Conservation (phyloP, 768 basidiomycete species). For the Hydnum rufescens region DNA sequence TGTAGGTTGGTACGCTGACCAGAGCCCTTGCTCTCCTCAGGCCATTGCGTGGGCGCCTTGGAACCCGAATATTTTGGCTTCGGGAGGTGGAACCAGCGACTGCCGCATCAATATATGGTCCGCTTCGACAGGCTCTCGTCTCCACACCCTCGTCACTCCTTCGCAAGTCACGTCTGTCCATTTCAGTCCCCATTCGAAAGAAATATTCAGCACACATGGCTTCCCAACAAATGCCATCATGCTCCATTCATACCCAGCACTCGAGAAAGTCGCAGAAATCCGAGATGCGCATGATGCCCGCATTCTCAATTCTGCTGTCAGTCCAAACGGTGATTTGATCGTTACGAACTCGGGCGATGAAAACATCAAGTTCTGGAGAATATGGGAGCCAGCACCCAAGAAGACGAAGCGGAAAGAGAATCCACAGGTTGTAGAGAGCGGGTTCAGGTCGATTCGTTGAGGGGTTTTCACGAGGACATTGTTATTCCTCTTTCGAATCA, state of each 20-base stretch:
- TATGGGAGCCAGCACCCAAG: slow-evolving; percentile 21
- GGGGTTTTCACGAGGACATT: background rate
- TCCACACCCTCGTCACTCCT: slow-evolving; percentile 70
- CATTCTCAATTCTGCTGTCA: slow-evolving; percentile 66
- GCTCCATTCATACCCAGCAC: slow-evolving; percentile 68
- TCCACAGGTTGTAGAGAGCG: background rate
- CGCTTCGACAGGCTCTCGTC: slow-evolving; percentile 73
- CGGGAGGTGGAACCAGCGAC: slow-evolving; percentile 90
- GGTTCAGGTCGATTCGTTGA: slow-evolving; percentile 1
- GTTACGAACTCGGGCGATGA: slow-evolving; percentile 89
- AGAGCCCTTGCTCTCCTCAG: slow-evolving; percentile 20
- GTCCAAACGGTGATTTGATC: slow-evolving; percentile 80
- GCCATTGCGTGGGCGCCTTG: slow-evolving; percentile 96
- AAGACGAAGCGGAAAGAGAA: slow-evolving; percentile 7
- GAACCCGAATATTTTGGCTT: slow-evolving; percentile 78
- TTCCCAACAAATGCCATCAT: slow-evolving; percentile 76
- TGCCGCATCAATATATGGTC: slow-evolving; percentile 84
- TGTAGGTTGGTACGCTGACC: background rate
- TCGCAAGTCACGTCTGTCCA: slow-evolving; percentile 85
- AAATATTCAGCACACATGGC: slow-evolving; percentile 82
- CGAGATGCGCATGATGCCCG: slow-evolving; percentile 85
- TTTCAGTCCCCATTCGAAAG: slow-evolving; percentile 75
- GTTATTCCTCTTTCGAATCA: too few relatives aligned
- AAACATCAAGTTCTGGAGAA: slow-evolving; percentile 86
- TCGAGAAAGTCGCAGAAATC: slow-evolving; percentile 67